These are phyloP conservation scores for Alternaria angustiovoidea DNA, from an alignment of 2,329 filamentous ascomycete genomes.

Conservation along the genomic window DNA sequence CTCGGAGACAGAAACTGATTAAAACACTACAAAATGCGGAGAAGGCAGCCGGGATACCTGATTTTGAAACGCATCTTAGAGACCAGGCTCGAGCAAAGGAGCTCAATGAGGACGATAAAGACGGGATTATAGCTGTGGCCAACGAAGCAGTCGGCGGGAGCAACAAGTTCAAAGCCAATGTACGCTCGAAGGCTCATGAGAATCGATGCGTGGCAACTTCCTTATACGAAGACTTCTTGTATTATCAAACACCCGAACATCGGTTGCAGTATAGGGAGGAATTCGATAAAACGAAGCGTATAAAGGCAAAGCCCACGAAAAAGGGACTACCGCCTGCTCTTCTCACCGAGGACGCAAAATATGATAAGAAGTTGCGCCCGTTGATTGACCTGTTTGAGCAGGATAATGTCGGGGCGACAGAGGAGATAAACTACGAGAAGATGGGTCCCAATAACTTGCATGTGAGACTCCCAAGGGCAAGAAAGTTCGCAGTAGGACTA, in stretches of 20 bases:
- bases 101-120: background rate
- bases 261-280: background rate
- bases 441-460: background rate
- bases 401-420: background rate
- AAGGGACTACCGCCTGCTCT: background rate
- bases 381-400: background rate
- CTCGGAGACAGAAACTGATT: background rate
- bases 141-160: background rate
- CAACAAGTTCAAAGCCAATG: background rate
- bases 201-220: background rate
- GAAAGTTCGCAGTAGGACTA: background rate
- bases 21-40: background rate
- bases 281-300: background rate
- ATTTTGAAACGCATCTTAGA: background rate
- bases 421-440: background rate
- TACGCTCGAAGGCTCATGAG: background rate
- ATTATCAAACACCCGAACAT: background rate
- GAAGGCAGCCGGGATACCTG: background rate
- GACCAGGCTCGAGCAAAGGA: background rate
- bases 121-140: background rate
- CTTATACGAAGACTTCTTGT: background rate
- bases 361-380: background rate
- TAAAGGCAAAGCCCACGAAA: too few relatives aligned
- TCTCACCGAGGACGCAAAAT: background rate
- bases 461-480: background rate